Evolutionary conservation across 208 protist genomes (phyloP), one percentile per base, ranked within the genome.

Genomic region (Lotmaria passim): DNA sequence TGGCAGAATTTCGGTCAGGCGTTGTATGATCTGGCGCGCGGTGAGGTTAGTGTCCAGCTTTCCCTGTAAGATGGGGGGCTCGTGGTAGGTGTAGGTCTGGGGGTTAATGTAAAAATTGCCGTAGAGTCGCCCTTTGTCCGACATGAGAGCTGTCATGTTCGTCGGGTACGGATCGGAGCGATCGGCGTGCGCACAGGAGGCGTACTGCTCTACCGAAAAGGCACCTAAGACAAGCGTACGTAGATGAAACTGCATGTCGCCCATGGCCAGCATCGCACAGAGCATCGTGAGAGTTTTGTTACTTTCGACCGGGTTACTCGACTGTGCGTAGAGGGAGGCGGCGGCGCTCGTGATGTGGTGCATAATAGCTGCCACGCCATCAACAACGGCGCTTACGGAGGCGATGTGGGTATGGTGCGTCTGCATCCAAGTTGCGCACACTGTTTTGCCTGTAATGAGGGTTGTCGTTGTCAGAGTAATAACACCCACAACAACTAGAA

Each of bases 261-360:
- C 30, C 34, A 44, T 44, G 14, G 34, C 53, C 5, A 59, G 31
- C 15, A 15, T 3, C 11, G 53, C 53, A 30, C 53, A 59, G 14
- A 59, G 34, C 53, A 59, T 59, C 33, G 53, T 44, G 5, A 59
- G 34, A 5, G 53, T 59, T 17, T 23, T 30, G 53, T 59, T 59
- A 21, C 33, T 44, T 21, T 59, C 53, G 1, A 59, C 21, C 6
- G n/a, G 34, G 28, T 59, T 30, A 2, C 2, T 3, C n/a, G 53
- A 59, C 8, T 59, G 33, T 7, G 34, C 21, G 53, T 59, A 59
- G 23, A 59, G 34, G 21, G 53, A 41, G 26, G 53, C 53, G 15
- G 34, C 34, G 0, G 34, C 34, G 6, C 8, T 28, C 8, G 33
- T n/a, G 14, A 7, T 24, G 3, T 33, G 30, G 2, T 14, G 15